phyloP scores from a whole-genome alignment of 768 basidiomycete species.

The Pluteus cervinus region DNA sequence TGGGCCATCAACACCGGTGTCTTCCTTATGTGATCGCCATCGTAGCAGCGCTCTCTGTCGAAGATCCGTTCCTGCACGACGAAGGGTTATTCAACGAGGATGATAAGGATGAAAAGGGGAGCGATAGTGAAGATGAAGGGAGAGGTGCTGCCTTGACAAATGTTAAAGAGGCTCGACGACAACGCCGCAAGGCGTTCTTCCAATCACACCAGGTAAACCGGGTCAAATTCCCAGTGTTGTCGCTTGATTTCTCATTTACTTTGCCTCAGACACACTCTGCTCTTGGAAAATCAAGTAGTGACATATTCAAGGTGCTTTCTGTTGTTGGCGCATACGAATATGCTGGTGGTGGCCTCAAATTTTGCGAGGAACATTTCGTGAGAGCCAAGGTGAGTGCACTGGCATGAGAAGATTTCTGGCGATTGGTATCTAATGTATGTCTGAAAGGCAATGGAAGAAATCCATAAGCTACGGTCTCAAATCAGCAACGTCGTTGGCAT shows the following conservation, averaged over 20 bases:
- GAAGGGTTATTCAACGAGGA: conserved; percentile 50
- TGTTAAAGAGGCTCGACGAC: conserved; percentile 52
- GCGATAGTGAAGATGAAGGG: conserved; percentile 34
- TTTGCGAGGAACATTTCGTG: conserved; percentile 89
- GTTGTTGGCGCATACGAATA: conserved; percentile 98
- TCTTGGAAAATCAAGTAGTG: conserved; percentile 76
- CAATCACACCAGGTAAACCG: conserved; percentile 66
- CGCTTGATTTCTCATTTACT: conserved; percentile 5
- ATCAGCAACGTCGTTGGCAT: conserved; percentile 77
- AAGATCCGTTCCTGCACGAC: conserved; percentile 92
- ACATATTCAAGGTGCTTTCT: conserved; percentile 81
- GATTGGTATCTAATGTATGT: neutral
- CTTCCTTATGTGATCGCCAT: conserved; percentile 88
- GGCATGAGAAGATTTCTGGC: neutral
- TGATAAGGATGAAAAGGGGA: conserved; percentile 31
- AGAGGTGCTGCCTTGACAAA: no score
- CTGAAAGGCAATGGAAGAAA: conserved; percentile 93
- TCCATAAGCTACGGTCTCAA: conserved; percentile 89
- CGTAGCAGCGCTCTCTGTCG: conserved; percentile 88
- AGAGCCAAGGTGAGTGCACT: conserved; percentile 68
- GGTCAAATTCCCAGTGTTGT: neutral
- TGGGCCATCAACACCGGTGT: conserved; percentile 78
- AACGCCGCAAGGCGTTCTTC: conserved; percentile 74
- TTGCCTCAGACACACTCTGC: conserved; percentile 60
- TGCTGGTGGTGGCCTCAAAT: conserved; percentile 70